Evolutionary conservation across 1,139 yeast species (phyloP).

Genomic region (Zygosaccharomyces sapae): DNA sequence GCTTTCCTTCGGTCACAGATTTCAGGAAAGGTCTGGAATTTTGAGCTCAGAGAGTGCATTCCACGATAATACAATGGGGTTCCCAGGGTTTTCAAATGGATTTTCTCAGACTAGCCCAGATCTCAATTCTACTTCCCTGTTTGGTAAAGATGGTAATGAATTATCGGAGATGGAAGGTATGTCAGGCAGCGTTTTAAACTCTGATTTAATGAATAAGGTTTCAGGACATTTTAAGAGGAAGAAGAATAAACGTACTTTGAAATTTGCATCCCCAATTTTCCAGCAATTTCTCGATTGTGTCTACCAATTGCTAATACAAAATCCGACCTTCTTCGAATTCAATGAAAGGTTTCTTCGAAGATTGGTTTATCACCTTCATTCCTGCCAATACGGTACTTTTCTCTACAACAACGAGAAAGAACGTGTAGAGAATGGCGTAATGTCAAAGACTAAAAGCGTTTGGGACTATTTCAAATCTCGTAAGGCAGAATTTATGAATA

Average conservation of each 20-base stretch:
- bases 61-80: slow-evolving; percentile 33
- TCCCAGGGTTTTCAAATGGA: slow-evolving; percentile 5
- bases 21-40: slow-evolving; percentile 79
- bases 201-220: slow-evolving; percentile 26
- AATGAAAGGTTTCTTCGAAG: slow-evolving; percentile 84
- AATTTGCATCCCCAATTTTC: slow-evolving; percentile 79
- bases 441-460: slow-evolving; percentile 61
- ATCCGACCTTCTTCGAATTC: slow-evolving; percentile 73
- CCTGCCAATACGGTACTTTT: slow-evolving; percentile 94
- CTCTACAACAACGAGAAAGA: slow-evolving; percentile 72
- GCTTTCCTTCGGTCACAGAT: slow-evolving; percentile 91
- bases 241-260: slow-evolving; percentile 41
- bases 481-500: slow-evolving; percentile 63
- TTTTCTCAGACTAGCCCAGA: slow-evolving; percentile 29
- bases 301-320: slow-evolving; percentile 69
- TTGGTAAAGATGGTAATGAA: slow-evolving; percentile 17
- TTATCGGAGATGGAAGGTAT: slow-evolving; percentile 9
- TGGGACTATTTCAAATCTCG: slow-evolving; percentile 93
- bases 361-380: slow-evolving; percentile 78
- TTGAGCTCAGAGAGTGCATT: slow-evolving; percentile 44
- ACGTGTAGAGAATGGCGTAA: slow-evolving; percentile 41
- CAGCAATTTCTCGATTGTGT: slow-evolving; percentile 91
- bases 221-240: slow-evolving; percentile 20
- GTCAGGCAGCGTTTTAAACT: slow-evolving; percentile 13
- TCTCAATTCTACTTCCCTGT: slow-evolving; percentile 11